Conservation (phyloP, 2,329 filamentous ascomycete genomes). For the Ambrosiella cleistominuta region DNA sequence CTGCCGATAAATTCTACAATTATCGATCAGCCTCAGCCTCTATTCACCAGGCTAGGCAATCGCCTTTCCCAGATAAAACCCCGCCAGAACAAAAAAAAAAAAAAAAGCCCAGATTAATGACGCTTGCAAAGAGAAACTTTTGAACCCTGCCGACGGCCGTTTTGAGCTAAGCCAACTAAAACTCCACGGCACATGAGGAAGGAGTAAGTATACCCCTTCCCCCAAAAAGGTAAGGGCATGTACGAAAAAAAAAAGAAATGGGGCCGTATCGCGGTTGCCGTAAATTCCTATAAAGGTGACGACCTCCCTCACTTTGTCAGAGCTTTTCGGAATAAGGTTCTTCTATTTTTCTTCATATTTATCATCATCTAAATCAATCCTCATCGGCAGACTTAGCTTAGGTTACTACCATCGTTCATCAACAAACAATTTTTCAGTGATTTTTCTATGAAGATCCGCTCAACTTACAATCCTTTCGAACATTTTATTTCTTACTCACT, state of each 20-base stretch:
- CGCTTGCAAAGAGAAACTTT: background rate
- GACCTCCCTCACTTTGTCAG: background rate
- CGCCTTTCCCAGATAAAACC: background rate
- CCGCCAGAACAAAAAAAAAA: background rate
- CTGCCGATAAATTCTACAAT: too few species aligned
- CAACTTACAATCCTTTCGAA: background rate
- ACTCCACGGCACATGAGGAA: background rate
- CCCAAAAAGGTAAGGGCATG: background rate
- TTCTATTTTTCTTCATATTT: slow-evolving; percentile 9
- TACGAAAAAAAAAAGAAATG: background rate
- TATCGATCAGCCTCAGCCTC: too few species aligned
- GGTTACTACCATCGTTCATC: background rate
- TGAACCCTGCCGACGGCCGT: background rate
- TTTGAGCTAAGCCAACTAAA: background rate
- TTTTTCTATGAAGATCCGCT: slow-evolving; percentile 2
- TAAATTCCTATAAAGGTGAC: slow-evolving; percentile 1
- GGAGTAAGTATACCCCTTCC: background rate
- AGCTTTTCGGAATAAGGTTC: background rate
- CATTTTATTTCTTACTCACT: background rate
- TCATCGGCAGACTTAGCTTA: slow-evolving; percentile 13
- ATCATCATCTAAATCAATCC: slow-evolving; percentile 8
- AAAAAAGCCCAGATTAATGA: background rate
- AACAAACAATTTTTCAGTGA: background rate
- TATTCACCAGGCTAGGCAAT: background rate
- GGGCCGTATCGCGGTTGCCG: background rate